These are phyloP conservation scores for Protostelium mycophagum DNA, from an alignment of 78 protist species.

Conservation along the genomic window DNA sequence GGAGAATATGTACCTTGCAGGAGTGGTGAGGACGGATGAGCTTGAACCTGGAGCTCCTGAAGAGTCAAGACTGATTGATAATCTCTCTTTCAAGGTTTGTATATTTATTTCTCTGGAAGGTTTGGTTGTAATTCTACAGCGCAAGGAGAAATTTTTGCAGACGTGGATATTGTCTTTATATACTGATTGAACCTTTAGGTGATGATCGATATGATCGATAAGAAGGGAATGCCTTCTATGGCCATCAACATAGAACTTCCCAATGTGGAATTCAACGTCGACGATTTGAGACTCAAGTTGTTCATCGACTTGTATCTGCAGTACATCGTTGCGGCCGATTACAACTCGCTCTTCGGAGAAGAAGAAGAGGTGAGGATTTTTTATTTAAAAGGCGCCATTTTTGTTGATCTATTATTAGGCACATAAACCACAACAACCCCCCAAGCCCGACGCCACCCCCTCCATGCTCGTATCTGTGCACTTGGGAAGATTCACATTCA, in stretches of 20 bases:
- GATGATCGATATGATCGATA: not conserved
- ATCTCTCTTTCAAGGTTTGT: not conserved
- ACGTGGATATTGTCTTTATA: too few species aligned
- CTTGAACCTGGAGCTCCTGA: not conserved
- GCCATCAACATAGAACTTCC: not conserved
- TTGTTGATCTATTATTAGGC: too few species aligned
- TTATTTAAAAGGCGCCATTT: too few species aligned
- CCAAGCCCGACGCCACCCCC: not conserved
- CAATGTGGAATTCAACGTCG: not conserved
- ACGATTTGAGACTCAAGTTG: not conserved
- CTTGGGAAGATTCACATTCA: not conserved
- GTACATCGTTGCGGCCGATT: not conserved
- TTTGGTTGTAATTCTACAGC: too few species aligned
- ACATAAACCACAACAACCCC: not conserved
- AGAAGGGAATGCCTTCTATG: not conserved
- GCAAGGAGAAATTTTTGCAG: too few species aligned
- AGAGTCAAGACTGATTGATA: not conserved
- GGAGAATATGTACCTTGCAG: not conserved
- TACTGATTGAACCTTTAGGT: not conserved
- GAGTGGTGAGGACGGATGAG: not conserved
- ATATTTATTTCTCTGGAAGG: too few species aligned
- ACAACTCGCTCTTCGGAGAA: not conserved
- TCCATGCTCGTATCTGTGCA: not conserved
- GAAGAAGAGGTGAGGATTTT: not conserved
- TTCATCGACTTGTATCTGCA: not conserved